Percentiles rank a stretch among this genome's conserved stretches.
These are phyloP conservation scores for Verticillium klebahnii DNA, from an alignment of 2,329 filamentous ascomycete species.

Conservation along the genomic window DNA sequence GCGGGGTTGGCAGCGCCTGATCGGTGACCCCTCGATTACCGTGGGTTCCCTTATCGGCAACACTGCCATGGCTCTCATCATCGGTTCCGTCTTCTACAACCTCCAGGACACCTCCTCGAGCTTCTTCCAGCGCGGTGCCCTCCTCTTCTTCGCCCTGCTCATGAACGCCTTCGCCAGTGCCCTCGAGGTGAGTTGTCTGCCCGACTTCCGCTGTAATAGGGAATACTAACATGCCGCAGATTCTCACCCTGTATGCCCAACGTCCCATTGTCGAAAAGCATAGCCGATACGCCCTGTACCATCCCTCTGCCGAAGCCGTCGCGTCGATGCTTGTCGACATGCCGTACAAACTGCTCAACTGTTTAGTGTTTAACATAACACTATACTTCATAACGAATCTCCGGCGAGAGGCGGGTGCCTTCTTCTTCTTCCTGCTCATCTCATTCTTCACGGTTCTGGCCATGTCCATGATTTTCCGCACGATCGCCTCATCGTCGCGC, in stretches of 20 bases:
- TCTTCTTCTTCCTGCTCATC: constrained; percentile 82
- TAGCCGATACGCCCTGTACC: constrained; percentile 78
- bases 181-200: constrained; percentile 52
- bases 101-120: constrained; percentile 58
- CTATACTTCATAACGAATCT: constrained; percentile 88
- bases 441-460: constrained; percentile 67
- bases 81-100: constrained; percentile 79
- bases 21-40: constrained; percentile 72
- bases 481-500: constrained; percentile 70
- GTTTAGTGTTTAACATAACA: constrained; percentile 71
- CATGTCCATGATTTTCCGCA: constrained; percentile 86
- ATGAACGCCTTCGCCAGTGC: constrained; percentile 81
- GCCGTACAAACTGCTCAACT: constrained; percentile 75
- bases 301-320: constrained; percentile 83
- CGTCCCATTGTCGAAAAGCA: constrained; percentile 92
- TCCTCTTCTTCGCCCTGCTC: constrained; percentile 84
- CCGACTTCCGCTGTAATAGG: background rate
- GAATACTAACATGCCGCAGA: constrained; percentile 36
- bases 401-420: constrained; percentile 65
- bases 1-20: constrained; percentile 73
- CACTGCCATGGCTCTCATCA: constrained; percentile 69
- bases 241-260: constrained; percentile 81
- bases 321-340: constrained; percentile 82
- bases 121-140: constrained; percentile 74
- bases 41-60: constrained; percentile 67